These are phyloP conservation scores for Backusella psychrophila DNA, from an alignment of 192 early-diverging fungal genomes.

Conservation along the genomic window DNA sequence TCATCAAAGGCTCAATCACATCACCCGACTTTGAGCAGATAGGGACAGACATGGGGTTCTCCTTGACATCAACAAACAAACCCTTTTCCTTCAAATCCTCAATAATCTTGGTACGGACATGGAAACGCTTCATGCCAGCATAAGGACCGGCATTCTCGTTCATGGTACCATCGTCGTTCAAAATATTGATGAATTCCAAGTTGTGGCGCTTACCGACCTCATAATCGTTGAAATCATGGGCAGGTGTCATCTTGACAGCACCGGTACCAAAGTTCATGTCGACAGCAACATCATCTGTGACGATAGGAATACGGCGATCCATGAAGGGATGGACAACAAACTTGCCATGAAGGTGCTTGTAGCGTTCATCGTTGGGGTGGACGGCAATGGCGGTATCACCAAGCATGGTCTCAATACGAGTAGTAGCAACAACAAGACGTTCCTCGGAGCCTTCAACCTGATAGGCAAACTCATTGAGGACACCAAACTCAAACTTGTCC, in stretches of 20 bases:
- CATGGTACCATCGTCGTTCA: slow-evolving; percentile 95
- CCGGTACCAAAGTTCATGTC: slow-evolving; percentile 96
- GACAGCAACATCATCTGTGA: slow-evolving; percentile 81
- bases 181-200: slow-evolving; percentile 93
- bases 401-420: slow-evolving; percentile 99
- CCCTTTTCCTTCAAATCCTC: slow-evolving; percentile 87
- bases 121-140: slow-evolving; percentile 88
- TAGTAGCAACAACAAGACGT: slow-evolving; percentile 93
- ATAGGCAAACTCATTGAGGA: slow-evolving; percentile 94
- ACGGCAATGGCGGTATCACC: slow-evolving; percentile 97
- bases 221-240: slow-evolving; percentile 98
- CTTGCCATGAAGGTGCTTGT: slow-evolving; percentile 94
- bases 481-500: slow-evolving; percentile 99
- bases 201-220: slow-evolving; percentile 93
- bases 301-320: slow-evolving; percentile 86
- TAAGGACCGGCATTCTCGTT: slow-evolving; percentile 92
- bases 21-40: slow-evolving; percentile 87
- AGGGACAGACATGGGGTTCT: slow-evolving; percentile 94
- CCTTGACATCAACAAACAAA: slow-evolving; percentile 79
- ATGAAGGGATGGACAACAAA: slow-evolving; percentile 93
- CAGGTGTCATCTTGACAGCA: slow-evolving; percentile 98
- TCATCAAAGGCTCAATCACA: slow-evolving; percentile 96
- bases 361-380: slow-evolving; percentile 89
- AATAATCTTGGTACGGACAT: slow-evolving; percentile 85
- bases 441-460: slow-evolving; percentile 83